These are phyloP conservation scores for Arthrobotrys sphaeroides DNA, from an alignment of 2,329 filamentous ascomycete genomes.

Conservation along the genomic window DNA sequence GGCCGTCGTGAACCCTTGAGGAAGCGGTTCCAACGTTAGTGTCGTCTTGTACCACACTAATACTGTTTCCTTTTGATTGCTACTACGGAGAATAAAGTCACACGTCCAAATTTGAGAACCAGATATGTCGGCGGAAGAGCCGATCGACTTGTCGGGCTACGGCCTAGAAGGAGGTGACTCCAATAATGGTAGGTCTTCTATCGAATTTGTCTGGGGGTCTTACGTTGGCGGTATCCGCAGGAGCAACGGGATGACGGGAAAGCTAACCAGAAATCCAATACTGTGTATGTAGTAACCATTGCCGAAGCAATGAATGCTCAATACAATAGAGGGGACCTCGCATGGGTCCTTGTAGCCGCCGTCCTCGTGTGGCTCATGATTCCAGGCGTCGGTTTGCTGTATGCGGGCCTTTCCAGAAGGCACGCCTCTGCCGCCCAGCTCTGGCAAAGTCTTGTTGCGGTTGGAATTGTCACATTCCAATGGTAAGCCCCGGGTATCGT, in stretches of 20 bases:
- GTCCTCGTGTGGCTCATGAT: slow-evolving; percentile 72
- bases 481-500: slow-evolving; percentile 56
- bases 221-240: not conserved
- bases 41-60: slow-evolving; percentile 2
- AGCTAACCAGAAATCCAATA: slow-evolving; percentile 1
- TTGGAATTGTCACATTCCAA: slow-evolving; percentile 68
- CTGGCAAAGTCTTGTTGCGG: slow-evolving; percentile 71
- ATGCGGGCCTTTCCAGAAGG: slow-evolving; percentile 71
- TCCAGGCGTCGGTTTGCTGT: slow-evolving; percentile 72
- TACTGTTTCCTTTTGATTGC: slow-evolving; percentile 7
- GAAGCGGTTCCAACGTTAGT: not conserved
- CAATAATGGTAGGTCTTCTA: slow-evolving; percentile 32
- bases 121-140: slow-evolving; percentile 39
- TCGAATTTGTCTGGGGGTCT: not conserved
- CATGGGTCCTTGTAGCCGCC: slow-evolving; percentile 76
- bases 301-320: slow-evolving; percentile 47
- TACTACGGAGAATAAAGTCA: not conserved
- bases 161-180: slow-evolving; percentile 48
- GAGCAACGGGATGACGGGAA: not conserved
- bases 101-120: not conserved
- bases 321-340: slow-evolving; percentile 71
- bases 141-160: slow-evolving; percentile 38
- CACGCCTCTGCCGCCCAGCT: slow-evolving; percentile 72
- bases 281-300: slow-evolving; percentile 30
- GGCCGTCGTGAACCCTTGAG: not conserved